A percentile compares a stretch with the other conserved stretches of the same genome.
Evolutionary conservation across 2,329 filamentous ascomycete genomes (phyloP).

Genomic region (Neospermospora avenae): DNA sequence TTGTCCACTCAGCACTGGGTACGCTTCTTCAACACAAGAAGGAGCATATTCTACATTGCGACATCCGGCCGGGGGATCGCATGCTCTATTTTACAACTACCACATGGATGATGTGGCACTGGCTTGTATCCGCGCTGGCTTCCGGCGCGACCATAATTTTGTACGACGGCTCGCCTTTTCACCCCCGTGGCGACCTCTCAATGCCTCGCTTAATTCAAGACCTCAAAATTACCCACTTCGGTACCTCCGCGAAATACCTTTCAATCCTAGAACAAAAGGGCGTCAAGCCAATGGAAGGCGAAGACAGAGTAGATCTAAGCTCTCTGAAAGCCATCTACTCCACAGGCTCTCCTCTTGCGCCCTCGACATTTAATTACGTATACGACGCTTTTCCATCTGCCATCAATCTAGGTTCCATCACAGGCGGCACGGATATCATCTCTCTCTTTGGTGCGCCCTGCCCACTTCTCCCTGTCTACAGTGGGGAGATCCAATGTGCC

Average conservation of each 20-base stretch:
- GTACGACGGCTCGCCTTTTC: constrained; percentile 91
- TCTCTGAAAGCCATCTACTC: constrained; percentile 84
- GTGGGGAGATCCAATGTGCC: constrained; percentile 73
- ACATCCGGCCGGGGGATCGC: constrained; percentile 67
- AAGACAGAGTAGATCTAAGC: constrained; percentile 51
- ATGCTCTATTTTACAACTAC: constrained; percentile 94
- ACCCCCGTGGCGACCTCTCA: constrained; percentile 72
- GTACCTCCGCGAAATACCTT: constrained; percentile 91
- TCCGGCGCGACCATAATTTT: constrained; percentile 79
- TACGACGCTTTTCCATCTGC: constrained; percentile 75
- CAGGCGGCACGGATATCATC: constrained; percentile 94
- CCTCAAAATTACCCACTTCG: constrained; percentile 84
- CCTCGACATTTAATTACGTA: constrained; percentile 88
- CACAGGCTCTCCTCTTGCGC: constrained; percentile 86
- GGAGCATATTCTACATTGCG: constrained; percentile 85
- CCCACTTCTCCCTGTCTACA: constrained; percentile 67
- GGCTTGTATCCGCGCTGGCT: constrained; percentile 83
- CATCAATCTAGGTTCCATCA: constrained; percentile 91
- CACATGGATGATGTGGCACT: constrained; percentile 99
- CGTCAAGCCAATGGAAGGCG: constrained; percentile 52
- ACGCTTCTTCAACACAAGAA: constrained; percentile 97
- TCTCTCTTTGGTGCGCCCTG: constrained; percentile 89
- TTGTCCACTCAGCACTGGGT: constrained; percentile 86
- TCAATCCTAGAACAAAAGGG: constrained; percentile 81
- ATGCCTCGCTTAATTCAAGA: constrained; percentile 80